Evolutionary conservation across 2,329 filamentous ascomycete genomes (phyloP), one percentile per base, ranked within the genome.

Genomic region (Hypomyces perniciosus): DNA sequence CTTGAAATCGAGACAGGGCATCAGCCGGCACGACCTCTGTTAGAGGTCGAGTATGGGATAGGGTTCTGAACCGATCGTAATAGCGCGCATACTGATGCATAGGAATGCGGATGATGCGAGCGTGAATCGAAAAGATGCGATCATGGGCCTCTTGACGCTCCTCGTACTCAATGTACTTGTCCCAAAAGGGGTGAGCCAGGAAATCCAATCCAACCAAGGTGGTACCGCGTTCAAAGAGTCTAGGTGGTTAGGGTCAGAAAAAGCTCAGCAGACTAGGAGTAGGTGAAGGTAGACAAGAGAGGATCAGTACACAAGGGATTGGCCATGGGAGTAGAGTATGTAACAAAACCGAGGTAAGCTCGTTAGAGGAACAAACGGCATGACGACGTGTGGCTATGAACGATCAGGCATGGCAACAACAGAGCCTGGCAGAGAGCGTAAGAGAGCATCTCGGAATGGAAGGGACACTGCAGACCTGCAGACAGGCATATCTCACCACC

Each of bases 151-250:
- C 90, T 55, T 92, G 77, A 2, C 91, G 86, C 66, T 96, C 91
- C 67, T 97, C 93, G 62, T 95, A 97, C 66, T 97, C 93, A 57
- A 99, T 83, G 64, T 96, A 99, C 71, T 96, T 97, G 69, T 99
- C 93, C 93, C 93, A 99, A 72, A 99, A 96, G 1, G 90, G 90
- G 65, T 96, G 90, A 2, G 91, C 86, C 30, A 96, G 78, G 65
- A 96, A 99, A 70, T 99, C 93, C 13, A 97, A 79, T 12, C 93
- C 93, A 38, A 96, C 90, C 61, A 81, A 85, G 30, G 80, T 79
- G 29, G 90, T 88, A 56, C 87, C 93, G 58, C 93, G 88, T 67
- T 99, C 92, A 65, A 97, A 97, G 7, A 97, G 80, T 60, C 93
- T 99, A 66, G 38, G 44, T n/a, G 20, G 9, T 12, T n/a, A 26